A percentile compares a stretch with the other conserved stretches of the same genome.
These are phyloP conservation scores for Grosmannia serpens DNA, from an alignment of 2,329 filamentous ascomycete species.

Conservation along the genomic window DNA sequence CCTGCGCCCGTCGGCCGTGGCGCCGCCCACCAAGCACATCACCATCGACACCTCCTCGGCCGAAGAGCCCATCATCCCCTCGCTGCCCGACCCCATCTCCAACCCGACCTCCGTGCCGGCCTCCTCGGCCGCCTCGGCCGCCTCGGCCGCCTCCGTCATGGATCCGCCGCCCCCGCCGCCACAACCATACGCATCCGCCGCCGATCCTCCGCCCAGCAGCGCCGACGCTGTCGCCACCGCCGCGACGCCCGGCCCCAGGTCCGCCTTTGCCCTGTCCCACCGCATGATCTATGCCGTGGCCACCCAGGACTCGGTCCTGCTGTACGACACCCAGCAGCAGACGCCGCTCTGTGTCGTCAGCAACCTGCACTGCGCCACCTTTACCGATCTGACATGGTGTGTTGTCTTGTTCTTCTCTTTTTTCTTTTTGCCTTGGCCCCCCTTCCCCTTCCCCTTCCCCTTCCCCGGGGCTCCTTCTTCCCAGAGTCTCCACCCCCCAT, in stretches of 20 bases:
- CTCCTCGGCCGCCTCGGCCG: constrained; percentile 25
- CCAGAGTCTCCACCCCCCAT: no score
- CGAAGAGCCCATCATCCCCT: constrained; percentile 75
- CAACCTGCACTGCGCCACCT: constrained; percentile 94
- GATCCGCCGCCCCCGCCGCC: constrained; percentile 25
- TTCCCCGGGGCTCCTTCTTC: no score
- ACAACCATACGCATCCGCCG: background rate
- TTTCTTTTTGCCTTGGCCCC: background rate
- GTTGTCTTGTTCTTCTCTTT: constrained; percentile 16
- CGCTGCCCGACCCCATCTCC: constrained; percentile 71
- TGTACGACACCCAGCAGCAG: constrained; percentile 96
- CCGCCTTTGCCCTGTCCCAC: constrained; percentile 78
- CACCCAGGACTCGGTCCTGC: constrained; percentile 85
- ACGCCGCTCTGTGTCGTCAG: constrained; percentile 89
- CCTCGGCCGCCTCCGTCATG: constrained; percentile 7
- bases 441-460: no score
- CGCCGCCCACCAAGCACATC: constrained; percentile 69
- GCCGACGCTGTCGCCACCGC: constrained; percentile 18
- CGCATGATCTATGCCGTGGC: constrained; percentile 94
- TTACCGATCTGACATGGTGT: constrained; percentile 92
- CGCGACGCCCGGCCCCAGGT: constrained; percentile 45
- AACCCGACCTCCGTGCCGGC: constrained; percentile 40
- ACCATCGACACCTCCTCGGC: constrained; percentile 86
- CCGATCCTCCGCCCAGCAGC: constrained; percentile 1
- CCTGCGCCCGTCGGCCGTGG: constrained; percentile 45